Conservation (phyloP, 164 flowering plant species). For the Nymphaea thermarum region DNA sequence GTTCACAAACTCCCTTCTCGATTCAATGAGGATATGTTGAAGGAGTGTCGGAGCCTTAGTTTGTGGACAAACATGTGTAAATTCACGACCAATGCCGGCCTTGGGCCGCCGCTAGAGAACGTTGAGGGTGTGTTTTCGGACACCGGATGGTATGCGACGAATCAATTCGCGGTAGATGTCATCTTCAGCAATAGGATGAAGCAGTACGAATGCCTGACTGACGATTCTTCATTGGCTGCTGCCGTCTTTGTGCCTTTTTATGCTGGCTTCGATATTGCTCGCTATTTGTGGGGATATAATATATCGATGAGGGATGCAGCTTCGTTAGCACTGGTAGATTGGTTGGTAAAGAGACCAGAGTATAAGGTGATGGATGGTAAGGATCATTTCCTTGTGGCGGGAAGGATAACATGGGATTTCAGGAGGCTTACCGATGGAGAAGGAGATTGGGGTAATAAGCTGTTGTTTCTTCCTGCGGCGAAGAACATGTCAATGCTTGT, state of each 20-base stretch:
- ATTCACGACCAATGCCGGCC: constrained; percentile 64
- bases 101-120: constrained; percentile 87
- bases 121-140: constrained; percentile 62
- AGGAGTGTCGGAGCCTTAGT: constrained; percentile 60
- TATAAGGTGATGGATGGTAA: constrained; percentile 78
- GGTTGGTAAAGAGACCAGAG: constrained; percentile 78
- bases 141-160: constrained; percentile 83
- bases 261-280: constrained; percentile 79
- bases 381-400: constrained; percentile 91
- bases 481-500: constrained; percentile 90
- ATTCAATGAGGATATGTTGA: constrained; percentile 87
- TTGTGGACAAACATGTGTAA: constrained; percentile 91
- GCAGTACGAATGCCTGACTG: constrained; percentile 82
- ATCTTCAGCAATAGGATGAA: constrained; percentile 83
- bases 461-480: constrained; percentile 75
- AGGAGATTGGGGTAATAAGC: constrained; percentile 84
- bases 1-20: constrained; percentile 77
- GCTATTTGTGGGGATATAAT: constrained; percentile 85
- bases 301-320: constrained; percentile 67
- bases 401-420: constrained; percentile 92
- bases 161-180: constrained; percentile 90
- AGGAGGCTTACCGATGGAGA: constrained; percentile 55
- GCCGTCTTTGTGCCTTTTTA: constrained; percentile 91
- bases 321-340: constrained; percentile 62
- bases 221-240: constrained; percentile 78